Percentiles rank a stretch among this genome's conserved stretches.
These are phyloP conservation scores for Pseudogymnoascus verrucosus DNA, from an alignment of 2,329 filamentous ascomycete genomes.

Conservation along the genomic window DNA sequence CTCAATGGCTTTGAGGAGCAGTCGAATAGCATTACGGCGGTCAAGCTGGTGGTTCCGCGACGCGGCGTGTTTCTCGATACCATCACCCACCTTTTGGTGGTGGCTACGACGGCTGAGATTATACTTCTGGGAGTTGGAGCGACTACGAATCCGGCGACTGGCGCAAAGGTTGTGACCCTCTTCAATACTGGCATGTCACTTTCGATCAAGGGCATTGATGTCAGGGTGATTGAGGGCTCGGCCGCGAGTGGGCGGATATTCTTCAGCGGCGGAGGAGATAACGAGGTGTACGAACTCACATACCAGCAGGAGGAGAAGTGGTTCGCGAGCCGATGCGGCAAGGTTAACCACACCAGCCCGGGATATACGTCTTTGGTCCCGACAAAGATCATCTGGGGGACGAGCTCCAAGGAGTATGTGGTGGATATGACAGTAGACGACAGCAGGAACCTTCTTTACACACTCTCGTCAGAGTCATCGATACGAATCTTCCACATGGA, in stretches of 20 bases:
- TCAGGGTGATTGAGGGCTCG: constrained; percentile 72
- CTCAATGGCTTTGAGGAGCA: constrained; percentile 89
- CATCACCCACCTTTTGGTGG: constrained; percentile 81
- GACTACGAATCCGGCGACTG: constrained; percentile 52
- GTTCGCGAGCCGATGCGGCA: constrained; percentile 84
- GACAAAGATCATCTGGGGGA: constrained; percentile 39
- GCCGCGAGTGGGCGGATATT: constrained; percentile 80
- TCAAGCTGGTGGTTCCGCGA: constrained; percentile 79
- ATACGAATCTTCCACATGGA: constrained; percentile 90
- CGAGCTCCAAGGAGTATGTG: constrained; percentile 54
- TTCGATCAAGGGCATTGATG: constrained; percentile 65
- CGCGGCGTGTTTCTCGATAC: constrained; percentile 77
- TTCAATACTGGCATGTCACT: constrained; percentile 86
- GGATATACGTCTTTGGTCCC: constrained; percentile 61
- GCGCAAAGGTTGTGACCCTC: constrained; percentile 64
- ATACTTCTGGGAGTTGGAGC: constrained; percentile 78
- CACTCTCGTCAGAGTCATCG: constrained; percentile 77
- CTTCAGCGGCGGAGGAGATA: constrained; percentile 72
- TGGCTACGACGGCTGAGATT: constrained; percentile 80
- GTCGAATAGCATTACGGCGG: constrained; percentile 78
- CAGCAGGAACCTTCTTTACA: constrained; percentile 80
- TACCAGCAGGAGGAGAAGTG: constrained; percentile 97
- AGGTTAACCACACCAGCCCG: constrained; percentile 77
- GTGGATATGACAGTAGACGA: constrained; percentile 82
- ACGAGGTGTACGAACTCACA: constrained; percentile 86